Base-by-base conservation (phyloP, 169 alveolate species). In the Toxoplasma gondii region DNA sequence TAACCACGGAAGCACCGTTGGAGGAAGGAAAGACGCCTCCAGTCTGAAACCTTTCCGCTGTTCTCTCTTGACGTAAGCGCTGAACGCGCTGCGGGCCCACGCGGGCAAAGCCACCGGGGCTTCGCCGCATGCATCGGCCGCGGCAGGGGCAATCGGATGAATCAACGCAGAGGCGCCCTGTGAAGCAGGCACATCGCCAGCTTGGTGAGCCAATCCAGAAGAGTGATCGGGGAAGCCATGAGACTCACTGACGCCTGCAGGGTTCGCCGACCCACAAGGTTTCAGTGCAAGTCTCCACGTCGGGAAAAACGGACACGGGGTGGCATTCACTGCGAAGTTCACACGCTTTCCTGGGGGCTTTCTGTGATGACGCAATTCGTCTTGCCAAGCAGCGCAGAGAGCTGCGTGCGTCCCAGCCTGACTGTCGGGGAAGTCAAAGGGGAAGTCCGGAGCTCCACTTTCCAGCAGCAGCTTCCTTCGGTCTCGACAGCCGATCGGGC, bases 311-410 rank as follows among this genome's bases (percentile, higher is more conserved):
- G 93, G 93, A 36, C 93, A 69, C 69, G 43, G 64, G 1, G 93
- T n/a, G 27, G 74, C 93, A 4, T 24, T 16, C 9, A 70, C 93
- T 2, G 88, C 88, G 87, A 39, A 90, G 93, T 49, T 90, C 70
- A 41, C 44, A 45, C 93, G 93, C 74, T 70, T 41, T 29, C 36
- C 86, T 0, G 93, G 93, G 49, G 93, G 88, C 88, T 31, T 67
- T 17, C 93, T 81, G 58, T 45, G 93, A 74, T 90, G 88, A n/a
- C 44, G 39, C 93, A 69, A 39, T 58, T 90, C 93, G 43, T 69
- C 81, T 49, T 90, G 93, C 93, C 93, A 90, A 36, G 88, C 93
- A 41, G 83, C 67, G 70, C 88, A 90, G 44, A 90, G 88, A 9
- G 86, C 93, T 12, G 88, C 86, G 27, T 67, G 88, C 41, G 88